Evolutionary conservation across 192 early-diverging fungal genomes (phyloP), one percentile per base, ranked within the genome.

Genomic region (Chytriomyces sp.): DNA sequence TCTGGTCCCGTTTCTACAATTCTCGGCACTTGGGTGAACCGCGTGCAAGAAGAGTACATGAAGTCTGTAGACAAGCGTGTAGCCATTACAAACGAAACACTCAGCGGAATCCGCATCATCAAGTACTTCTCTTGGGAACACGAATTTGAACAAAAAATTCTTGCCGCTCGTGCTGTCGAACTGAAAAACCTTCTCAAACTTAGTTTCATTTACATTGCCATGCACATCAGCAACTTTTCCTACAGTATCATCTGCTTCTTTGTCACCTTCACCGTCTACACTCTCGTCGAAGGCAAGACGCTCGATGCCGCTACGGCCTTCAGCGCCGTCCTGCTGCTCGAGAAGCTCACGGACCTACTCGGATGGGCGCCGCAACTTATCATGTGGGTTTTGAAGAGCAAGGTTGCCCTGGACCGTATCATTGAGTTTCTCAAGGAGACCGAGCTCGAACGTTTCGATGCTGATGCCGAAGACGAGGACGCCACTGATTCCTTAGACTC

Each of bases 31-130:
- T 55, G 62, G 33, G 61, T 75, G 26, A 52, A 55, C 65, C 68
- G 62, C 26, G 52, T 74, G 26, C 80, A 82, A 63, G 77, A 80
- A 44, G 66, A 70, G 19, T 39, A 71, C 26, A 68, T 79, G 69
- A 52, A 58, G 10, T 72, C 59, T 25, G 76, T 73, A 12, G 95
- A 97, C 76, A 89, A 91, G 74, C 88, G 95, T 30, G 80, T 97
- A 31, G 85, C 89, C 14, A 82, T 89, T 70, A 86, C 93, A 54
- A 95, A 92, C 52, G 95, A 97, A 34, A 65, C 63, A 86, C 64
- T 81, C 85, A 77, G 91, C 89, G 58, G 93, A 90, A 60, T 87
- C 91, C 36, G 91, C 89, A 30, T 80, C 67, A 65, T 62, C 39
- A 77, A 70, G 64, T 77, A 81, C 72, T 80, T 82, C 69, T 66